Evolutionary conservation across 352 stramenopile genomes (phyloP), one percentile per base, ranked within the genome.

Genomic region (Phytophthora aleatoria): DNA sequence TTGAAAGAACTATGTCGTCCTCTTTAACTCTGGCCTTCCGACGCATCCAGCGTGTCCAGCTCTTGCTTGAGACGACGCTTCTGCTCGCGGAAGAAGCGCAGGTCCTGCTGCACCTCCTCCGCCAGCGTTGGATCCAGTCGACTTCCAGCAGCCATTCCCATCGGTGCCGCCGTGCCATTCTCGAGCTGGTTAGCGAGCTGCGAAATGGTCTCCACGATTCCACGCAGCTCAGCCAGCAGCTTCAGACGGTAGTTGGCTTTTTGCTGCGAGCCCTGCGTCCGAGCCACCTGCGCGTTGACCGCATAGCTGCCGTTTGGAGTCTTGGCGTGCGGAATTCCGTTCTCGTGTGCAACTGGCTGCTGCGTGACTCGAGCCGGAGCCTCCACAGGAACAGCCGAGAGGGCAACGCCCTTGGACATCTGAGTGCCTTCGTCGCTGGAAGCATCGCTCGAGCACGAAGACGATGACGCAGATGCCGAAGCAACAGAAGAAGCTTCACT

Each of bases 141-240:
- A n/a, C 50, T 65, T 11, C 54, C 57, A n/a, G 57, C 48, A 27
- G 38, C 33, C 57, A 69, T 42, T 24, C 49, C 62, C 31, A 69
- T 75, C 8, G 58, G 44, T 26, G 20, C 49, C 13, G 52, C 53
- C 11, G 53, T 50, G 6, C 48, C 57, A 38, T 47, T 70, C 11
- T 49, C 57, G 24, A 75, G 44, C 52, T 75, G 62, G 26, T 59
- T 71, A 8, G 57, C 28, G 9, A 75, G 62, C 16, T 69, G 67
- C 10, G 67, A 66, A 28, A 72, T 69, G 30, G 67, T 75, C 35
- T 71, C 67, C 47, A 75, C 67, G 15, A 75, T 67, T 5, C 67
- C 67, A 35, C 67, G 67, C 49, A 75, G 49, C 57, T 75, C 67
- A 2, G 57, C 54, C 11, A 71, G 53, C 20, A 75, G 26, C 35